These are phyloP conservation scores for Barnettozyma populi DNA, from an alignment of 805 yeast genomes.

Conservation along the genomic window DNA sequence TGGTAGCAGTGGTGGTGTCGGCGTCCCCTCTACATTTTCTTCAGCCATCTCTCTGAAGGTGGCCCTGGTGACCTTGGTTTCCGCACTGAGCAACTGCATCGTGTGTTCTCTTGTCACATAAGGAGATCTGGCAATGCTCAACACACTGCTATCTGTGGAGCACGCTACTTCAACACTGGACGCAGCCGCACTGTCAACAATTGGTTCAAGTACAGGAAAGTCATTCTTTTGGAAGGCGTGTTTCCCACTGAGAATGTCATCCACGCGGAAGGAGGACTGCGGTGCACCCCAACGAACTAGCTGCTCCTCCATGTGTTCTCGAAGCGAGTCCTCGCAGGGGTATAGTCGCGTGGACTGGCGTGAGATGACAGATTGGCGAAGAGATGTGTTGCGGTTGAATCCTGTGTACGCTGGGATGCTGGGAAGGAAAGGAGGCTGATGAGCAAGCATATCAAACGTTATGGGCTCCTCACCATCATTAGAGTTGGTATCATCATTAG, in stretches of 20 bases:
- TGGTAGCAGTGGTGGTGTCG: background rate
- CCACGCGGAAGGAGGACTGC: conserved; percentile 22
- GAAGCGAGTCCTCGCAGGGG: conserved; percentile 23
- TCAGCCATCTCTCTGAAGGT: conserved; percentile 1
- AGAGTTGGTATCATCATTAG: background rate
- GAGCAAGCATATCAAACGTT: conserved; percentile 11
- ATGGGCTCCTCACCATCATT: background rate
- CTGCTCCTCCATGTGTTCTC: conserved; percentile 32
- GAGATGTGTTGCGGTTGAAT: conserved; percentile 14
- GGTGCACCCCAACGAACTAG: conserved; percentile 33
- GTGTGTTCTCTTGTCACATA: background rate
- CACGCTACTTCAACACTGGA: background rate
- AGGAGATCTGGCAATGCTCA: conserved; percentile 15
- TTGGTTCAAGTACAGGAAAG: conserved; percentile 13
- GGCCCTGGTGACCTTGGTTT: background rate
- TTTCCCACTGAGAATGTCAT: conserved; percentile 27
- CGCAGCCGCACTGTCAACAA: background rate
- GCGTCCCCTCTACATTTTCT: background rate
- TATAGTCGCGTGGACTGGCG: conserved; percentile 27
- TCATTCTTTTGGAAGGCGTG: conserved; percentile 29
- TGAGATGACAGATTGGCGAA: conserved; percentile 25
- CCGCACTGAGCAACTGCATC: background rate
- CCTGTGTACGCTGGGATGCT: conserved; percentile 10
- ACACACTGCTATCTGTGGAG: conserved; percentile 10
- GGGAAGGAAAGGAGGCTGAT: conserved; percentile 20